Base-by-base conservation (phyloP, 257 asterid species). In the Thymus mandschuricus region DNA sequence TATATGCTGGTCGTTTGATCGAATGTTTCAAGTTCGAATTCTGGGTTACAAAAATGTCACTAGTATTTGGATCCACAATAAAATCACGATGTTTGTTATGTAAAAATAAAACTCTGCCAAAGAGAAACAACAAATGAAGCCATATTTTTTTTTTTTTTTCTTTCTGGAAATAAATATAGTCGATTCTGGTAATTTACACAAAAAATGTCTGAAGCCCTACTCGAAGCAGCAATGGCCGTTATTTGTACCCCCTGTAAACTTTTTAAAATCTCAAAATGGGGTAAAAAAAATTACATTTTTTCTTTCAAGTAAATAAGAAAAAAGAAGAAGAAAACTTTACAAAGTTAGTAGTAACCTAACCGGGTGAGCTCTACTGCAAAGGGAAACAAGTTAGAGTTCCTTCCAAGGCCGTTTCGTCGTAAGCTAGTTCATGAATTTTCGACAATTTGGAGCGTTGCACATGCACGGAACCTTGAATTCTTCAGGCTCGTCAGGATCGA, bases 351-450 rank as follows among this genome's bases (percentile, higher is more conserved):
- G 68, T 51, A 70, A 65, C 78, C 83, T 81, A 64, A 64, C 10
- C 29, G 59, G 75, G 75, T 81, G 83, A 82, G 82, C 78, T 78
- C 72, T 57, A 70, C 72, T 58, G 70, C 72, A 66, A 75, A 58
- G 35, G 67, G 58, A 61, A 64, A 52, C 33, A 10, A 67, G 81
- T 81, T 84, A 77, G 31, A 70, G 55, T 79, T 69, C 81, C 84
- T 73, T 68, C 66, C 31, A 78, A 81, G 75, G 64, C 68, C 68
- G 43, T 72, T 49, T 54, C 21, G 52, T 63, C 55, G 11, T 44
- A 71, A 64, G 75, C 90, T 88, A 92, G 81, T 95, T 89, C 97
- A 95, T 95, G 92, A 84, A 95, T 79, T 90, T 95, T 68, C 98
- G 66, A 82, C 99, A 95, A 71, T 79, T 84, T 72, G 86, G 88